Evolutionary conservation across 2,329 filamentous ascomycete genomes (phyloP), one percentile per base, ranked within the genome.

Genomic region (Alternaria viburni): DNA sequence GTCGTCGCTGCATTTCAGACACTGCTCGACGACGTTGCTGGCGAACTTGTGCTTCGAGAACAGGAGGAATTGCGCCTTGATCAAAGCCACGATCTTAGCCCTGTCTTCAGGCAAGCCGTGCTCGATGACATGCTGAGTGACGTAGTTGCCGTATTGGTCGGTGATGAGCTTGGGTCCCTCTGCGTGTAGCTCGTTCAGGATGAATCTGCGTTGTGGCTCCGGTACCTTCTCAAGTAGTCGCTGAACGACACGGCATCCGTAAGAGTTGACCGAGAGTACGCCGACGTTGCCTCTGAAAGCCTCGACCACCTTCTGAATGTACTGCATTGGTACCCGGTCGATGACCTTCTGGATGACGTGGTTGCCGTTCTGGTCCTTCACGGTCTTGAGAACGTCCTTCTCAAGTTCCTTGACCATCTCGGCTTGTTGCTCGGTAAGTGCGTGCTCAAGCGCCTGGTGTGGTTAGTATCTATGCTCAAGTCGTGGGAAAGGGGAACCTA

Each of bases 281-380:
- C 88, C 88, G 19, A 97, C 90, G 63, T 94, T 89, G 9, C 90
- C 90, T 54, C 86, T 88, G 81, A 97, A 91, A 2, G 91, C 89
- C 54, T 92, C 86, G 81, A 97, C 91, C 78, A 98, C 91, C 80
- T 96, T 96, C 66, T 90, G 90, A 49, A 97, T 91, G 74, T 95
- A 89, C 67, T 92, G 85, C 2, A 89, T 87, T 0, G 93, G 92
- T 61, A 95, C 88, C 71, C 90, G 85, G 74, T 96, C 91, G 63
- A 99, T 93, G 10, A 95, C 91, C 80, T 97, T 97, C 74, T 98
- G 96, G 17, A 99, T 90, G 26, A 99, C 96, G 69, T 99, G 96
- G 79, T 99, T 99, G 58, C 95, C 96, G 71, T 97, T 96, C 76
- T 93, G 89, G 70, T 97, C 91, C 70, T 90, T 91, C 67, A 97